Base-by-base conservation (phyloP, 2,329 filamentous ascomycete species). In the Setomelanomma holmii region DNA sequence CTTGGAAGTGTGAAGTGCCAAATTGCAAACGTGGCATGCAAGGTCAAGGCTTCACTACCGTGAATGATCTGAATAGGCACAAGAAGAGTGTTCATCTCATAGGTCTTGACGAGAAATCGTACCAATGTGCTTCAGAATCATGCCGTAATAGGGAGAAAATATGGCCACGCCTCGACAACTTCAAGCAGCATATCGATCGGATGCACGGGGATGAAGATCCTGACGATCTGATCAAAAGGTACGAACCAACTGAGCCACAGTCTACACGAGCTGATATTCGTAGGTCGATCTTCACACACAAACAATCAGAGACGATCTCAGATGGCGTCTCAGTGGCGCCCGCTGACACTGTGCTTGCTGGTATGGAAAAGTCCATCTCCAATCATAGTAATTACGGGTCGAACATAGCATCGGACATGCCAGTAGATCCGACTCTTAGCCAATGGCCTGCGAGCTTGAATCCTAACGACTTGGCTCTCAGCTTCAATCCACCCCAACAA, bases 111-210 rank as follows among this genome's bases (percentile, higher is more conserved):
- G 76, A 49, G 4, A 63, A 58, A 30, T 77, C 75, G 0, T 90
- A 82, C 58, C 82, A 80, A 49, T 95, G 90, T 68, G 80, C 79
- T 44, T 76, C 83, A 5, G 74, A 74, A 5, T 65, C 76, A 19
- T 91, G 89, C 64, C 79, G 76, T 20, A 82, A 78, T 20, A 86
- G 80, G 55, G 78, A 78, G 1, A 96, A 96, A 70, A 76, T 82
- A 30, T 96, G 90, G 90, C 88, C 89, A 1, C 84, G 93, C 19
- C 79, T 87, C 44, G 93, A 97, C 73, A 97, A 97, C 67, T 96
- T 96, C 72, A 87, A 87, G 55, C 86, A 88, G 30, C 93, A 97
- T 68, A 80, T 96, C 40, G 79, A 77, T 43, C 84, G 88, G 10
- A 85, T 90, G 64, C 92, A 96, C 69, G 55, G 67, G 1, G 68